These are phyloP conservation scores for Maudiozyma pseudohumilis DNA, from an alignment of 805 yeast species.

Conservation along the genomic window DNA sequence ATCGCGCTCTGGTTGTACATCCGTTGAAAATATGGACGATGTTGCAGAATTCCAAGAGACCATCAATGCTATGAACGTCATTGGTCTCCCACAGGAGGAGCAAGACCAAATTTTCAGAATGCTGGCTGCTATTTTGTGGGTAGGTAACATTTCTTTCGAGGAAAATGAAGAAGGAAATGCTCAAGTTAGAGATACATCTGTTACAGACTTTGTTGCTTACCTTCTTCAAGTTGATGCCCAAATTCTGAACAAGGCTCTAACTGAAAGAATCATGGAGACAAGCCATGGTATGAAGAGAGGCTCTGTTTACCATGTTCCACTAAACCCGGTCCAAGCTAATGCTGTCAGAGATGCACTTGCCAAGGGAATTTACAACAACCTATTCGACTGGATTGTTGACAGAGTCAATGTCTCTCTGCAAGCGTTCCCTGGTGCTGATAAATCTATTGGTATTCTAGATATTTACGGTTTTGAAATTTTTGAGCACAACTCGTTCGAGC, in stretches of 20 bases:
- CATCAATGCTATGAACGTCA: slow-evolving; percentile 72
- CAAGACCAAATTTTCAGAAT: slow-evolving; percentile 85
- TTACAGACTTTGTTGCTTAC: slow-evolving; percentile 92
- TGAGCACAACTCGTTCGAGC: slow-evolving; percentile 91
- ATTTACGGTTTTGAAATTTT: slow-evolving; percentile 95
- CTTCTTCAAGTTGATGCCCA: slow-evolving; percentile 70
- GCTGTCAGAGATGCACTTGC: slow-evolving; percentile 95
- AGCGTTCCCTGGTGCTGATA: slow-evolving; percentile 39
- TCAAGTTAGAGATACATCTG: slow-evolving; percentile 70
- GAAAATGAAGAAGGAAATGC: slow-evolving; percentile 88
- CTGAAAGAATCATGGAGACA: slow-evolving; percentile 81
- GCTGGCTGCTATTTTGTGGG: slow-evolving; percentile 82
- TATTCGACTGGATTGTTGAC: slow-evolving; percentile 93
- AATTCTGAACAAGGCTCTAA: slow-evolving; percentile 53
- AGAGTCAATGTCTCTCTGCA: slow-evolving; percentile 78
- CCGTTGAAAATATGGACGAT: slow-evolving; percentile 85
- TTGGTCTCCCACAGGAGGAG: slow-evolving; percentile 73
- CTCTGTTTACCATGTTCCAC: slow-evolving; percentile 87
- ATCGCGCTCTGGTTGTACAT: slow-evolving; percentile 71
- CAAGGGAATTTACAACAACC: slow-evolving; percentile 82
- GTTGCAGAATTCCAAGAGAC: slow-evolving; percentile 70
- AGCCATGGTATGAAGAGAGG: slow-evolving; percentile 84
- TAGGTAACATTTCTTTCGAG: slow-evolving; percentile 79
- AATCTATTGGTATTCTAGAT: slow-evolving; percentile 87
- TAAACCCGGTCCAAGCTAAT: slow-evolving; percentile 83